Base-by-base conservation (phyloP, 306 rosid species). In the Hippophae rhamnoides region DNA sequence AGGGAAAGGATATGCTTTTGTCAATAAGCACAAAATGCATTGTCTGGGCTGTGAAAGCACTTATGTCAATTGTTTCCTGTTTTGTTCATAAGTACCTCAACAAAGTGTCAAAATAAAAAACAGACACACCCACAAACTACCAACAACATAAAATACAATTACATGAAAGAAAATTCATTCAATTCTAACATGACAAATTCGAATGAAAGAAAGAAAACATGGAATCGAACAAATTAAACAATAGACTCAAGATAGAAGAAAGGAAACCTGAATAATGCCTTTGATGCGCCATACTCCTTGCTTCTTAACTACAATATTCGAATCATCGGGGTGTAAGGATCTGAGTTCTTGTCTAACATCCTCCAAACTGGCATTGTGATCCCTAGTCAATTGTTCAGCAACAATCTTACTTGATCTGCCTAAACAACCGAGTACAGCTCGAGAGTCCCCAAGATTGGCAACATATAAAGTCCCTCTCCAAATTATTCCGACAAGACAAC, bases 251-350 rank as follows among this genome's bases (percentile, higher is more conserved):
- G 56, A 46, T 66, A 31, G 60, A 50, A 46, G 38, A 63, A 57
- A 58, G 67, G 43, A 60, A 68, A 90, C 97, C 97, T 90, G 97
- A 75, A 87, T 90, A 70, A 90, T 86, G 79, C 95, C 97, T 81
- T 82, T 86, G 50, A 90, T 77, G 43, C 97, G 90, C 97, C 95
- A 90, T 0, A 81, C 84, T 75, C 97, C 97, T 10, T 90, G 72
- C 72, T 82, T 84, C 95, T 79, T 70, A 56, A 82, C 84, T 7
- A 84, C 90, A 45, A 90, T 81, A 61, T 82, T 84, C 12, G 90
- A 74, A 81, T 89, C 97, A 69, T 84, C 80, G 0, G 97, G 93
- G 81, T 89, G 95, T 75, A 79, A 75, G 54, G 87, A 57, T 72
- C 46, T 77, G 66, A 90, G 86, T 67, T 86, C 95, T 64, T 81